These are phyloP conservation scores for Wickerhamiella siamensis DNA, from an alignment of 805 yeast species.

Conservation along the genomic window DNA sequence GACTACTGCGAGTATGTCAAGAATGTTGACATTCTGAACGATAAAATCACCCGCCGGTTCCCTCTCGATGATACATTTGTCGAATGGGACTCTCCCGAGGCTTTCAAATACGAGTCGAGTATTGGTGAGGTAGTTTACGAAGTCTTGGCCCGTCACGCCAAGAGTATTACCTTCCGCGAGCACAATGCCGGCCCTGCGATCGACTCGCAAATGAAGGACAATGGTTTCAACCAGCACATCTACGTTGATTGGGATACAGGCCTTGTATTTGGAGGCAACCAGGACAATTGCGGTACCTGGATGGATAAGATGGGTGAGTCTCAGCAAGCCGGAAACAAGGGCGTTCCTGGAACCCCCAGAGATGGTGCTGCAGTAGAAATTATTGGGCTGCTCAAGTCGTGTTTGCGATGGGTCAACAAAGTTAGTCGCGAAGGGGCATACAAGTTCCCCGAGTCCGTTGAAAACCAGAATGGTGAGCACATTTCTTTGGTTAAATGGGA, in stretches of 20 bases:
- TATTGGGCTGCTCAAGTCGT: conserved; percentile 73
- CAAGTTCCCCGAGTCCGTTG: conserved; percentile 38
- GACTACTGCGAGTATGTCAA: conserved; percentile 62
- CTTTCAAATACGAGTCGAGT: conserved; percentile 57
- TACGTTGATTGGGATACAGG: conserved; percentile 84
- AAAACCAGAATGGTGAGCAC: conserved; percentile 40
- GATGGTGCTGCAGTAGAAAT: conserved; percentile 95
- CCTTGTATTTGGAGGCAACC: conserved; percentile 79
- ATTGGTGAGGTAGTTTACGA: conserved; percentile 71
- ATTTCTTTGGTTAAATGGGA: conserved; percentile 63
- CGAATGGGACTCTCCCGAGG: conserved; percentile 50
- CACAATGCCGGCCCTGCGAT: conserved; percentile 86
- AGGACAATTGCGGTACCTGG: conserved; percentile 95
- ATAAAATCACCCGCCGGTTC: conserved; percentile 64
- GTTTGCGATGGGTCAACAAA: conserved; percentile 62
- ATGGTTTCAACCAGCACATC: conserved; percentile 77
- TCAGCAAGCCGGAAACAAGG: conserved; percentile 62
- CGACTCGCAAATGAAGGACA: conserved; percentile 84
- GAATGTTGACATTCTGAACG: conserved; percentile 43
- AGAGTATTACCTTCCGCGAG: conserved; percentile 75
- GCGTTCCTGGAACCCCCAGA: conserved; percentile 95
- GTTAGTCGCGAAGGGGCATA: conserved; percentile 43
- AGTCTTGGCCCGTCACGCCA: conserved; percentile 75
- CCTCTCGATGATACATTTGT: conserved; percentile 79
- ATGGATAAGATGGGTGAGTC: conserved; percentile 99